Base-by-base conservation (phyloP, 2,329 filamentous ascomycete species). In the Leptoxyphium fumago region DNA sequence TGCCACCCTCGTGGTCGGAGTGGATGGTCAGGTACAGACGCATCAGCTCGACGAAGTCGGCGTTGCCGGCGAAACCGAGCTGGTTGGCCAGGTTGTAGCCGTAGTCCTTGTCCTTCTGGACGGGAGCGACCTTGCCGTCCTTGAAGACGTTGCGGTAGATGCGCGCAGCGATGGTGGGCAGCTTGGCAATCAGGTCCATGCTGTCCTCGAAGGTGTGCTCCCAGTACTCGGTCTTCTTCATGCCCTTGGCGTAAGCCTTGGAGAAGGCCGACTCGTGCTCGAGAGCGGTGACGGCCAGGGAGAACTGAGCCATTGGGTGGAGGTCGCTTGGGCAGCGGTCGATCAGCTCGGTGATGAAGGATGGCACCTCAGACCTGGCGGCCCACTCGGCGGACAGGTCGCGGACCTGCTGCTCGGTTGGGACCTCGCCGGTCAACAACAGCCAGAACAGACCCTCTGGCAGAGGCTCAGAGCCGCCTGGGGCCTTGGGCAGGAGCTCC, bases 101-200 rank as follows among this genome's bases (percentile, higher is more conserved):
- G 75, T 95, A 98, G 67, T 98, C 91, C 84, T 96, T 91, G 74
- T 96, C 89, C 78, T 94, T 93, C 77, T 96, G 82, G 66, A 94
- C 78, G 45, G 87, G 67, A 48, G 86, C 84, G 56, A 98, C 89
- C 82, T 96, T 96, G 73, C 91, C 91, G 64, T 94, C 91, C 81
- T 96, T 95, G 85, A 94, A 98, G 67, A 96, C 82, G 69, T 98
- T 98, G 75, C 94, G 91, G 82, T 98, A 98, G 78, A 98, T 98
- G 73, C 87, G 86, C 52, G 91, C 75, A 53, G 91, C 91, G 61
- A 98, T 95, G 67, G 86, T 95, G 65, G 91, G 91, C 59, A 98
- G 84, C 82, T 96, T 96, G 64, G 91, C 91, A 66, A 98, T 98
- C 67, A 98, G 76, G 72, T 98, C 89, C 89, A 98, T 96, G 50